Base-by-base conservation (phyloP, 2,329 filamentous ascomycete genomes). In the Lachnellula suecica region DNA sequence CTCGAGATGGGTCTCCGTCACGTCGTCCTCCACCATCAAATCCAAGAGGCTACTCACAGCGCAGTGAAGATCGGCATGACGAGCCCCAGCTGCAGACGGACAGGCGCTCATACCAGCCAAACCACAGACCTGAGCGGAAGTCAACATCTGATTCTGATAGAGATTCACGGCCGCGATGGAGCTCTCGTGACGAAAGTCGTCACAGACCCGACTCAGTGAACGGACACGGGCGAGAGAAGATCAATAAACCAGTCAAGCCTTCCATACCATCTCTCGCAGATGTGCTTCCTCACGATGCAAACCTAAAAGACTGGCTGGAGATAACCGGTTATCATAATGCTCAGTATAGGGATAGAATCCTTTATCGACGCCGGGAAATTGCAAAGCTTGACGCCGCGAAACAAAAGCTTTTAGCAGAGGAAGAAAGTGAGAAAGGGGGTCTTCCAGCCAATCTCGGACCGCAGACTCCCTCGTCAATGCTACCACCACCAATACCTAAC, bases 291-390 rank as follows among this genome's bases (percentile, higher is more conserved):
- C 48, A 58, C 48, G 59, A 69, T 38, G 51, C 61, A 31, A 66
- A 71, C 48, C 51, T 72, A 27, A 64, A 60, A 57, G 66, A 70
- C 49, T 72, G 69, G 68, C 53, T 72, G 35, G 59, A 66, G 11
- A 59, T 68, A 20, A 70, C 69, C 23, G 63, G 65, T 3, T 72
- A 63, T 52, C 61, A 70, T 54, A 66, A 71, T 59, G 49, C 49
- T 35, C 51, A 52, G n/a, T 69, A 70, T 44, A 66, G 69, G 56
- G 57, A 56, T 37, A 67, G 66, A 53, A 63, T 63, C 31, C 47
- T 69, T 22, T 56, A 54, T 44, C 56, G 58, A 35, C 60, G 61
- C 40, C 59, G 66, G 41, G 52, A 57, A 29, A 58, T 70, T 51
- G 64, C 61, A 41, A 63, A 59, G 15, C 54, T 72, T 24, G 66